Conservation (phyloP, 306 rosid species). For the Vigna unguiculata region DNA sequence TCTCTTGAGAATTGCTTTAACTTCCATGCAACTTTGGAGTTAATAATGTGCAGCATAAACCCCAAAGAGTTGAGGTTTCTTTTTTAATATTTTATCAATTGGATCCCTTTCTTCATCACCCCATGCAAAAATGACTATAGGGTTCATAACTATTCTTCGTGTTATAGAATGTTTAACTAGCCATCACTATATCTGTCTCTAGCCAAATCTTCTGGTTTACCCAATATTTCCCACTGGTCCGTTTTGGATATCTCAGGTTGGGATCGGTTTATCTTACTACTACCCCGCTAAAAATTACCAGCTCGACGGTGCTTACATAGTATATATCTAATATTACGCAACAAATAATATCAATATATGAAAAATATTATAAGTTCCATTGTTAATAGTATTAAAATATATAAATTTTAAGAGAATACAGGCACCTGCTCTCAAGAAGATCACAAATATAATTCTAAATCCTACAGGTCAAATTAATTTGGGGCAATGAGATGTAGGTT, state of each 20-base stretch:
- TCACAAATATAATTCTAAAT: background rate
- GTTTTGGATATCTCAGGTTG: no score
- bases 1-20: background rate
- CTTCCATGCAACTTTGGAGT: slow-evolving; percentile 6
- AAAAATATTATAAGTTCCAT: background rate
- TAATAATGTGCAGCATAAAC: background rate
- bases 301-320: background rate
- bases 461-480: background rate
- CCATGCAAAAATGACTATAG: background rate
- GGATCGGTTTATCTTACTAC: no score
- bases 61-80: background rate
- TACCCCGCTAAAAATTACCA: no score
- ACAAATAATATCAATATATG: background rate
- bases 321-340: background rate
- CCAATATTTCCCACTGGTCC: background rate
- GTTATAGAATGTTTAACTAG: background rate
- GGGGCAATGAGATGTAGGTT: background rate
- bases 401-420: background rate
- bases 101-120: background rate
- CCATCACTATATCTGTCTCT: background rate
- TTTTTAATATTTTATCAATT: background rate
- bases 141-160: background rate
- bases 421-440: background rate
- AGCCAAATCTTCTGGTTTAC: background rate
- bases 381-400: background rate